Evolutionary conservation across 2,329 filamentous ascomycete species (phyloP).

Genomic region (Metarhizium brunneum): DNA sequence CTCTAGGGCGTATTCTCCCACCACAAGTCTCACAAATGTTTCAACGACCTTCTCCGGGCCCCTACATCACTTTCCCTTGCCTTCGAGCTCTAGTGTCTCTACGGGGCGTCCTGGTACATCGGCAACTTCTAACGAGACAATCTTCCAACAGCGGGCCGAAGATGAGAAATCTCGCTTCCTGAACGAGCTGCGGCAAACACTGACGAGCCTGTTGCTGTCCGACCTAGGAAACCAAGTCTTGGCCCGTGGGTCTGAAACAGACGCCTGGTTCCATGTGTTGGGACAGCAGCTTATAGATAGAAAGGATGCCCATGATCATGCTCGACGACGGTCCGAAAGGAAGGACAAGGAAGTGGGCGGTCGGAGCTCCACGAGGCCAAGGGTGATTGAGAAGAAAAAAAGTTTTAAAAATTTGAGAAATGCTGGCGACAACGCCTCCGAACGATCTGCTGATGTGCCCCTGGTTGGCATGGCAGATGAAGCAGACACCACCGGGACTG

Average conservation of each 20-base stretch:
- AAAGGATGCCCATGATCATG: constrained; percentile 44
- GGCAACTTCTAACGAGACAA: constrained; percentile 58
- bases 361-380: constrained; percentile 36
- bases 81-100: constrained; percentile 37
- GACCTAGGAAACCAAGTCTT: constrained; percentile 84
- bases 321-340: constrained; percentile 28
- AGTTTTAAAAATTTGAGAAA: constrained; percentile 57
- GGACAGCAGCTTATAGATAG: constrained; percentile 57
- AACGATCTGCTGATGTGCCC: constrained; percentile 28
- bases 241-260: constrained; percentile 84
- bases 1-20: constrained; percentile 51
- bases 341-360: constrained; percentile 32
- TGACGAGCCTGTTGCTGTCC: constrained; percentile 79
- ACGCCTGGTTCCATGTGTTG: constrained; percentile 70
- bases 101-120: constrained; percentile 54
- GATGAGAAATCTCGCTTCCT: constrained; percentile 74
- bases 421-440: constrained; percentile 30
- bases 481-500: constrained; percentile 12
- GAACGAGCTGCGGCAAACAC: constrained; percentile 63
- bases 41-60: constrained; percentile 39
- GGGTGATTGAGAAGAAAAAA: constrained; percentile 54
- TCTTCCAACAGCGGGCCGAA: constrained; percentile 50
- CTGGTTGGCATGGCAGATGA: constrained; percentile 32
- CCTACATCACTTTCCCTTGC: constrained; percentile 29
- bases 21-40: constrained; percentile 50